Conservation (phyloP, 2,329 filamentous ascomycete species). For the Spiromastix sp. region DNA sequence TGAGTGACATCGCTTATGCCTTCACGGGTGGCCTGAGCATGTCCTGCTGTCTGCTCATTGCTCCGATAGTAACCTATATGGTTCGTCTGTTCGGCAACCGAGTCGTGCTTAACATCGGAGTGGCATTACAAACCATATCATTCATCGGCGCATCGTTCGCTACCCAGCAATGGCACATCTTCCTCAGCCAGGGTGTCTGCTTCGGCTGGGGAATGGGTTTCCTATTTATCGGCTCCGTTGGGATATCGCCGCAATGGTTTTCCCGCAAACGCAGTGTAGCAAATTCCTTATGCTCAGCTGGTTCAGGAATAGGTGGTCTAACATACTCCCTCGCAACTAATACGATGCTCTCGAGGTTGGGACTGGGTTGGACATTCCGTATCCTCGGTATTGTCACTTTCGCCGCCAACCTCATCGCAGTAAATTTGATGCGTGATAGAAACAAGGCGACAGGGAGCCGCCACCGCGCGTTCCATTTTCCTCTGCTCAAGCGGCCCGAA, state of each 20-base stretch:
- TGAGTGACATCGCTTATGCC: slow-evolving; percentile 46
- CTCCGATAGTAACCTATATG: slow-evolving; percentile 45
- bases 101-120: slow-evolving; percentile 44
- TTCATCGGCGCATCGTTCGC: slow-evolving; percentile 50
- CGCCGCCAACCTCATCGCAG: slow-evolving; percentile 41
- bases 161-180: slow-evolving; percentile 48
- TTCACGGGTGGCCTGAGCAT: slow-evolving; percentile 52
- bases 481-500: slow-evolving; percentile 43
- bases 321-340: slow-evolving; percentile 49
- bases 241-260: slow-evolving; percentile 54
- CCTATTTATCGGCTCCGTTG: slow-evolving; percentile 47
- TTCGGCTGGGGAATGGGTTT: slow-evolving; percentile 56
- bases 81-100: slow-evolving; percentile 45
- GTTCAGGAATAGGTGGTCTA: slow-evolving; percentile 50
- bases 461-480: slow-evolving; percentile 43
- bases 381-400: slow-evolving; percentile 48
- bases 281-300: slow-evolving; percentile 49
- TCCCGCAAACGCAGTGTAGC: slow-evolving; percentile 46
- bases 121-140: slow-evolving; percentile 44
- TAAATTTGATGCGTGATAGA: slow-evolving; percentile 46
- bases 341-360: slow-evolving; percentile 46
- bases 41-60: slow-evolving; percentile 46
- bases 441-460: slow-evolving; percentile 46
- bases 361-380: slow-evolving; percentile 51
- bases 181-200: slow-evolving; percentile 50